These are phyloP conservation scores for Phytophthora pini DNA, from an alignment of 352 stramenopile species.

Conservation along the genomic window DNA sequence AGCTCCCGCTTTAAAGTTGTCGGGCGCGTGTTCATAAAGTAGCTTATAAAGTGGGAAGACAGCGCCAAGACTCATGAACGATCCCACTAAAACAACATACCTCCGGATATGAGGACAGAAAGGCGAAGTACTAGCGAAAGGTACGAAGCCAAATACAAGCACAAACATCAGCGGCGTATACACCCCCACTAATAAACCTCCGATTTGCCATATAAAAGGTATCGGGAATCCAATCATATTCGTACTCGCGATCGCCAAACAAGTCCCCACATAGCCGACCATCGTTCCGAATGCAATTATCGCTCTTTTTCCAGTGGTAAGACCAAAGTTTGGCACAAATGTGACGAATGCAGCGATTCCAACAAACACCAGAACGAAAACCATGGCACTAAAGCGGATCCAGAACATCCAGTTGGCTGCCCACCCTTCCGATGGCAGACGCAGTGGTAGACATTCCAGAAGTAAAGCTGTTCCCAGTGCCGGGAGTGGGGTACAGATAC, in stretches of 20 bases:
- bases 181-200: constrained; percentile 3
- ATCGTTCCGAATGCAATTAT: constrained; percentile 7
- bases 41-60: constrained; percentile 24
- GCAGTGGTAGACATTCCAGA: constrained; percentile 28
- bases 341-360: constrained; percentile 1
- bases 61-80: constrained; percentile 6
- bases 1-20: background rate
- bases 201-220: constrained; percentile 18
- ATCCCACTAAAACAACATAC: background rate
- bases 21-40: constrained; percentile 12
- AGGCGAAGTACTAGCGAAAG: constrained; percentile 6
- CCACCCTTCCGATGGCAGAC: constrained; percentile 18
- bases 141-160: background rate
- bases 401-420: constrained; percentile 27
- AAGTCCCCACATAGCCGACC: constrained; percentile 2
- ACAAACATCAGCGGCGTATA: constrained; percentile 14
- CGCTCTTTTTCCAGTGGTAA: background rate
- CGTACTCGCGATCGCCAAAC: background rate
- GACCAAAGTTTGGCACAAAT: constrained; percentile 9
- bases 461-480: constrained; percentile 6
- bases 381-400: constrained; percentile 17
- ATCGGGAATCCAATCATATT: constrained; percentile 15
- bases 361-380: constrained; percentile 12
- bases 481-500: constrained; percentile 13
- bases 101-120: background rate